phyloP scores from a whole-genome alignment of 2,329 filamentous ascomycete genomes.

The Monosporascus cannonballus region DNA sequence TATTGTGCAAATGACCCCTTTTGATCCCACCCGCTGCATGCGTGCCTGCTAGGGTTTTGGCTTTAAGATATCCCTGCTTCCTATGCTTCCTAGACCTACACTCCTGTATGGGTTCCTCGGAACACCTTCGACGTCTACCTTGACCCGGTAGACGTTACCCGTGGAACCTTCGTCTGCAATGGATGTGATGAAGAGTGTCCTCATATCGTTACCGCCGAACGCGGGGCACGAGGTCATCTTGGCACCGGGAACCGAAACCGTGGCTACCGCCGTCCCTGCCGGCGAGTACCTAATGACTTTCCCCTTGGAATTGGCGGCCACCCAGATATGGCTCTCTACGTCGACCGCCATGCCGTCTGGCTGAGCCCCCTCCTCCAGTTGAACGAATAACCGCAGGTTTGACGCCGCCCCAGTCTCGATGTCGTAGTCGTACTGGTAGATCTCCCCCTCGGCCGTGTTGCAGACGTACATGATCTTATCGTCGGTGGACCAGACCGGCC shows the following conservation, averaged over 20 bases:
- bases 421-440: conserved; percentile 10
- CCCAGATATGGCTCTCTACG: conserved; percentile 5
- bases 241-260: conserved; percentile 6
- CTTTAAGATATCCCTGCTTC: neutral
- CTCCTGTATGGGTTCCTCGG: neutral
- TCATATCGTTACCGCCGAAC: conserved; percentile 8
- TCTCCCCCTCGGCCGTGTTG: conserved; percentile 5
- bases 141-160: conserved; percentile 7
- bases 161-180: conserved; percentile 9
- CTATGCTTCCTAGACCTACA: neutral
- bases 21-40: no score
- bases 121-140: conserved; percentile 6
- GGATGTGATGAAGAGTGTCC: conserved; percentile 9
- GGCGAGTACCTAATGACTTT: conserved; percentile 10
- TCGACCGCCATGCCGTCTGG: conserved; percentile 8
- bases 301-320: conserved; percentile 9
- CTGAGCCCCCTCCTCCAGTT: conserved; percentile 5
- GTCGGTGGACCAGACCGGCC: conserved; percentile 18
- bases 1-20: neutral
- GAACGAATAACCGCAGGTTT: conserved; percentile 2
- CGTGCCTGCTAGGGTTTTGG: neutral
- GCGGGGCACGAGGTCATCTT: conserved; percentile 12
- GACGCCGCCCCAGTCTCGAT: conserved; percentile 4
- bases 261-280: conserved; percentile 1
- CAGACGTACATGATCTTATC: conserved; percentile 1